Conservation (phyloP, 805 yeast species). For the Danielozyma ontarioensis region DNA sequence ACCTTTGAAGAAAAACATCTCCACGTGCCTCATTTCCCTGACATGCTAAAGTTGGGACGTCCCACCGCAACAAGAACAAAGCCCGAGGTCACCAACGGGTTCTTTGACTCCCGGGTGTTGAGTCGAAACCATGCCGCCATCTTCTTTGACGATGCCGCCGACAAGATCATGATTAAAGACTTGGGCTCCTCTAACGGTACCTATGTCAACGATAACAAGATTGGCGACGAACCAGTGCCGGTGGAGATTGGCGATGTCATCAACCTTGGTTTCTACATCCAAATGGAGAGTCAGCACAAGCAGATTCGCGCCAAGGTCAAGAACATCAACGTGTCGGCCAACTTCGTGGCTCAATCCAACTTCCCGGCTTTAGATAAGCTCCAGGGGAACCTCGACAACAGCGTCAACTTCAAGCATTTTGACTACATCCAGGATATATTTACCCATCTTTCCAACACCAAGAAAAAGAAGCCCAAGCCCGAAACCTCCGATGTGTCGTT, state of each 20-base stretch:
- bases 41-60: slow-evolving; percentile 81
- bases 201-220: slow-evolving; percentile 71
- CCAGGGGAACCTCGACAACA: slow-evolving; percentile 1
- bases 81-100: slow-evolving; percentile 75
- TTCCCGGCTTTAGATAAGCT: neutral
- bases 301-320: slow-evolving; percentile 83
- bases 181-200: slow-evolving; percentile 93
- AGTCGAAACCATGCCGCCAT: slow-evolving; percentile 93
- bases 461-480: slow-evolving; percentile 2
- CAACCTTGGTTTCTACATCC: slow-evolving; percentile 91
- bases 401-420: slow-evolving; percentile 22
- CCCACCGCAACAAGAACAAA: slow-evolving; percentile 66
- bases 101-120: slow-evolving; percentile 88
- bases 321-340: slow-evolving; percentile 55
- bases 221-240: slow-evolving; percentile 58
- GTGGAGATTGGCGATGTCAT: slow-evolving; percentile 77
- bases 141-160: slow-evolving; percentile 60
- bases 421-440: slow-evolving; percentile 31
- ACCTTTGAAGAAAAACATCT: slow-evolving; percentile 78
- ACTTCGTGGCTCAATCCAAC: no score
- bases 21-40: slow-evolving; percentile 77
- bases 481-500: slow-evolving; percentile 24
- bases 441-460: slow-evolving; percentile 4
- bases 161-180: slow-evolving; percentile 74
- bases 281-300: slow-evolving; percentile 62